Evolutionary conservation across 352 stramenopile species (phyloP), one percentile per base, ranked within the genome.

Genomic region (Hyaloperonospora arabidopsidis): DNA sequence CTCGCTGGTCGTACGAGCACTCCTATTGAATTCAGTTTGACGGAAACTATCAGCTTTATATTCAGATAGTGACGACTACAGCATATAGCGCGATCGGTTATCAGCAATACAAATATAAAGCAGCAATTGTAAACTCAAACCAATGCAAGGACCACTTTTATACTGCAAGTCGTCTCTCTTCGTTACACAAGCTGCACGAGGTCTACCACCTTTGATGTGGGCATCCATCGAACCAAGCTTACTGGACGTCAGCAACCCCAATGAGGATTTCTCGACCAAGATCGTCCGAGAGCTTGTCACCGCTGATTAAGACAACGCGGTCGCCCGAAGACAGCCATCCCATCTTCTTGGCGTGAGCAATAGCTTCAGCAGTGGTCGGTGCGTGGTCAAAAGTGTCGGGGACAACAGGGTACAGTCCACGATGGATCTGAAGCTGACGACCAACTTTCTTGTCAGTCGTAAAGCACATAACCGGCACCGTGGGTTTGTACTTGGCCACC

Each of bases 401-500:
- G 23, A 92, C 74, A 21, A 94, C 68, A 2, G 84, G 70, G 65
- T 86, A 88, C 36, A 87, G 50, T 21, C 85, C 75, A 55, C 89
- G 80, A 69, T 97, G 84, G 41, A 97, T 80, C 68, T 97, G 89
- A 40, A 97, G 76, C 65, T 95, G 84, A 32, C 92, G 84, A 22
- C 81, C 92, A 28, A 97, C 86, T 74, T 96, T 94, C 34, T 79
- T 76, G 68, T 76, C 76, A 21, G 72, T 68, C 39, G 82, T 91
- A 58, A 90, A 94, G 74, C 82, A 93, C 84, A 94, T 94, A 40
- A 97, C 89, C 2, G 89, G 89, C 58, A 97, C 87, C 11, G 76
- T 89, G 5, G 92, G 89, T 68, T 92, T 95, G 70, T 91, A 91
- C 76, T 95, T 95, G 67, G 85, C 81, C 3, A 95, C 77, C 68